Evolutionary conservation across 305 asterid genomes (phyloP), one percentile per base, ranked within the genome.

Genomic region (Rubia peregrina): DNA sequence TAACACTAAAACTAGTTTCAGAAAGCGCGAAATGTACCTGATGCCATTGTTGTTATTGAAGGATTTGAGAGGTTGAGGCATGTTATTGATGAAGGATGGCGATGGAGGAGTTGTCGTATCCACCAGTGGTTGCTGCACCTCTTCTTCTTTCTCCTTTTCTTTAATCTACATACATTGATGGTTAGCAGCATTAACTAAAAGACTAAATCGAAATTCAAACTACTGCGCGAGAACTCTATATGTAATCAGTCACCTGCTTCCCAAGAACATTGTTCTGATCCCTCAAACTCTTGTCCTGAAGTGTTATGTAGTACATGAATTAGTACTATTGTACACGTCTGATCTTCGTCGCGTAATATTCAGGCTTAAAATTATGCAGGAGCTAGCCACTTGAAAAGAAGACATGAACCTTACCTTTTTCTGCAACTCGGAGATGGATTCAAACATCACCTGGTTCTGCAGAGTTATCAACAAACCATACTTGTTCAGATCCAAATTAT

Each of bases 371-470:
- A 56, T 49, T 17, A 22, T n/a, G 33, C 11, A 53, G 10, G 56
- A 53, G 22, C n/a, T 26, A 26, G 30, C 38, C 38, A 33, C 38
- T 33, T 33, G 38, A 33, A 33, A 26, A 1, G 38, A 57, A 57
- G 5, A 19, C 24, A 38, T 11, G 7, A n/a, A 12, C 65, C 48
- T 75, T 46, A 88, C 96, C 96, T 90, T 86, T 76, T 88, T 90
- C 77, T 90, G 98, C 66, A 87, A 90, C 80, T 76, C 86, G 57
- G 96, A 77, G 76, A 92, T 88, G 66, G 97, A 80, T 71, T 86
- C 96, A 71, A 81, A 83, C 91, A 92, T 92, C 65, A 90, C 82
- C 77, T 90, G 96, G 76, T 92, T 88, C 98, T 92, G 91, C 85
- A 80, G 43, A 67, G 67, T 16, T 17, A 17, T 7, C 24, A 17